Percentiles rank a stretch among this genome's conserved stretches.
These are phyloP conservation scores for Pseudotulostoma volvatum DNA, from an alignment of 495 filamentous ascomycete genomes.

Conservation along the genomic window DNA sequence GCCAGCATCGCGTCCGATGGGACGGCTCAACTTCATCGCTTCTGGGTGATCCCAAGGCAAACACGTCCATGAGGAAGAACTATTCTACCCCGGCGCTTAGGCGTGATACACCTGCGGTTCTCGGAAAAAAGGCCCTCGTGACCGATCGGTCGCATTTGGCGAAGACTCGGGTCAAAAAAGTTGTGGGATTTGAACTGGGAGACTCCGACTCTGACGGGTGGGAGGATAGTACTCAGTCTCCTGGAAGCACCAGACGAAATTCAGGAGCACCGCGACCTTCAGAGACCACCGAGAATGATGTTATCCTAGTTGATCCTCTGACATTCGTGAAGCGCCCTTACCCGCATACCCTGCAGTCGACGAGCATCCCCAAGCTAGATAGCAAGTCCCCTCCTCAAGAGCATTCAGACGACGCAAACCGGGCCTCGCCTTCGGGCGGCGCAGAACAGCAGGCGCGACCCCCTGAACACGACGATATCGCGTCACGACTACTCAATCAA, in stretches of 20 bases:
- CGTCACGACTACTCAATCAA: slow-evolving; percentile 24
- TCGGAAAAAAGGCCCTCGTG: slow-evolving; percentile 23
- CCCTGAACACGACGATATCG: slow-evolving; percentile 21
- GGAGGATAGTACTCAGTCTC: slow-evolving; percentile 37
- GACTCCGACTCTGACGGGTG: slow-evolving; percentile 31
- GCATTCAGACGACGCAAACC: slow-evolving; percentile 9
- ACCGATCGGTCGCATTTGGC: slow-evolving; percentile 23
- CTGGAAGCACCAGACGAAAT: slow-evolving; percentile 31
- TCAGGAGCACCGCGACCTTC: slow-evolving; percentile 25
- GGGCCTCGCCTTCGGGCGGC: slow-evolving; percentile 3
- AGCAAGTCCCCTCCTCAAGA: slow-evolving; percentile 13
- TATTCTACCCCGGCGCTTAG: slow-evolving; percentile 28
- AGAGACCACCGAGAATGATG: slow-evolving; percentile 23
- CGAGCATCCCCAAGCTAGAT: slow-evolving; percentile 29
- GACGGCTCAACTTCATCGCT: slow-evolving; percentile 14
- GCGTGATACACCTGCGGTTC: slow-evolving; percentile 14
- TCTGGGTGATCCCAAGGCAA: slow-evolving; percentile 12
- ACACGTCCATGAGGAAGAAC: slow-evolving; percentile 27
- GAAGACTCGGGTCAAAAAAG: slow-evolving; percentile 27
- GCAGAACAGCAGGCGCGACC: slow-evolving; percentile 6
- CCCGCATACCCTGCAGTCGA: slow-evolving; percentile 27
- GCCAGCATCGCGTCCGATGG: slow-evolving; percentile 24
- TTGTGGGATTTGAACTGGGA: slow-evolving; percentile 29
- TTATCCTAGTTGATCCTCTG: slow-evolving; percentile 29
- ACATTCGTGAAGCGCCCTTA: slow-evolving; percentile 33